Evolutionary conservation across 176 grass and related monocot species (phyloP).

Genomic region (Echinochloa phyllopogon): DNA sequence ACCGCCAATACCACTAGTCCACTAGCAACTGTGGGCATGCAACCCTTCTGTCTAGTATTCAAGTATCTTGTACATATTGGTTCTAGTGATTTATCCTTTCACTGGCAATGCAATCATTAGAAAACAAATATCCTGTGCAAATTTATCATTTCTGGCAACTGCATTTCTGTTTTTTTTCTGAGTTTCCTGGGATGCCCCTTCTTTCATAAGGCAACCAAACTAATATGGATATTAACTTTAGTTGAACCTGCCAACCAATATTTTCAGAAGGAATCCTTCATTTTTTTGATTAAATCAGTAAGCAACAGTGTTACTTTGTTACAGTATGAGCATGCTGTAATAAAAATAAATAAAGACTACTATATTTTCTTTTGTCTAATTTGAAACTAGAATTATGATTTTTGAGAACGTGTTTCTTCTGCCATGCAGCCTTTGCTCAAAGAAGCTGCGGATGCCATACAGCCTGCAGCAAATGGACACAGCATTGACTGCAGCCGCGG

Average conservation of each 20-base stretch:
- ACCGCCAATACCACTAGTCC: neutral
- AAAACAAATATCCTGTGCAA: neutral
- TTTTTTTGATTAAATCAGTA: neutral
- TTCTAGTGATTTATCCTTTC: conserved; percentile 13
- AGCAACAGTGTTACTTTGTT: neutral
- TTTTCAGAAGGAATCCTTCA: neutral
- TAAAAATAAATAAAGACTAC: neutral
- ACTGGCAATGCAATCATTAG: neutral
- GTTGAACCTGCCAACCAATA: neutral
- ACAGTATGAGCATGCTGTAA: neutral
- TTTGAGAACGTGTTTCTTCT: neutral
- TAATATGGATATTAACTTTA: neutral
- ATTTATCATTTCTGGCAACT: neutral
- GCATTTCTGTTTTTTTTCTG: conserved; percentile 1
- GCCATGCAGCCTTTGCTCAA: conserved; percentile 56
- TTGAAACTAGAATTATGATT: neutral
- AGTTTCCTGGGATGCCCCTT: neutral
- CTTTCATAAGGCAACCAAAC: neutral
- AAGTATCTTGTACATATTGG: neutral
- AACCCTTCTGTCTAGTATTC: conserved; percentile 17
- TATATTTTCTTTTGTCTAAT: neutral
- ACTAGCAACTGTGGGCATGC: conserved; percentile 20
- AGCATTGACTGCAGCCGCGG: neutral
- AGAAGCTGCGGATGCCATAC: neutral
- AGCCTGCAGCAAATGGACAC: conserved; percentile 19